Base-by-base conservation (phyloP, 164 flowering plant genomes). In the Annona cherimola region DNA sequence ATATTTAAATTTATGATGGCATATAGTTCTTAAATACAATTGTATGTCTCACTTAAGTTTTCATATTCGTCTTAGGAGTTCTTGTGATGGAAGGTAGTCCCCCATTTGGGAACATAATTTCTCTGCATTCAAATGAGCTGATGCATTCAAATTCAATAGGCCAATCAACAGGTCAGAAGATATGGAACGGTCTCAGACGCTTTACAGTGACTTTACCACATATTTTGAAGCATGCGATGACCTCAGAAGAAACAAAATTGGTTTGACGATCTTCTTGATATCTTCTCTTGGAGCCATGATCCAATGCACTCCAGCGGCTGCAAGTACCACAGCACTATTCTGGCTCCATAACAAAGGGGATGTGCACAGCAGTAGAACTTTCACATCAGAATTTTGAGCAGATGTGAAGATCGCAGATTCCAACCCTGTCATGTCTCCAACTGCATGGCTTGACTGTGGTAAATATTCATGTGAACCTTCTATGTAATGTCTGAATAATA, bases 291-390 rank as follows among this genome's bases (percentile, higher is more conserved):
- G 89, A 8, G 91, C 89, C 94, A 93, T 88, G 72, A 96, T 87
- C 98, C 99, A 96, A 81, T 91, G 99, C 18, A 93, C 92, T 68
- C 95, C 91, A 78, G 95, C 91, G 79, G 99, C 96, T 64, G 95
- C 97, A 75, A 96, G 89, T 61, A 96, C 96, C 41, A 93, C 98
- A 43, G 97, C 97, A 84, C 99, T 93, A 68, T 96, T 96, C 71
- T 90, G 86, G 85, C 97, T 93, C 99, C 99, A 96, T 73, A 96
- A 75, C 77, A 96, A 84, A 11, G 98, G 99, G 43, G 90, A 87
- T 42, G 99, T 96, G 76, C 98, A 93, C 75, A 82, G 92, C 73
- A 96, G 87, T 78, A 96, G 80, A 78, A 96, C 71, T 86, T 83
- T 90, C 71, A 96, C 84, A 73, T 90, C 94, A 50, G 84, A 83